These are phyloP conservation scores for Amanita pseudoporphyria DNA, from an alignment of 768 basidiomycete species.

Conservation along the genomic window DNA sequence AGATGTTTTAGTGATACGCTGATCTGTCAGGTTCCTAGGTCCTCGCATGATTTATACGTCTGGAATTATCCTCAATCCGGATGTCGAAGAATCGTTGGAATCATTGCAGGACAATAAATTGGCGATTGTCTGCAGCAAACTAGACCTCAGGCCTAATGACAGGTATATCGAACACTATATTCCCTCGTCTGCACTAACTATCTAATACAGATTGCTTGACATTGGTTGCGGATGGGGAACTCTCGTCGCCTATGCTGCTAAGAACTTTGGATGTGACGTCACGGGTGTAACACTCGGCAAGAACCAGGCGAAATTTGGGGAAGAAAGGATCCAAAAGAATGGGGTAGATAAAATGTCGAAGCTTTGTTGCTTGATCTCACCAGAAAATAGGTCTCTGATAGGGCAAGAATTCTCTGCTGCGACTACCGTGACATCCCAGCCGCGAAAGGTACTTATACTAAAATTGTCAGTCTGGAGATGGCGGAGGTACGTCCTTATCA, in stretches of 20 bases:
- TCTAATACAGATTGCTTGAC: conserved; percentile 50
- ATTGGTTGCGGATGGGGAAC: conserved; percentile 98
- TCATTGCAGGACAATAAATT: conserved; percentile 98
- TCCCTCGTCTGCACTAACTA: neutral
- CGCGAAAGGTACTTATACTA: conserved; percentile 66
- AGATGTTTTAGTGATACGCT: neutral
- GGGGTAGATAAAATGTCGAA: conserved; percentile 33
- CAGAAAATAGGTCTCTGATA: conserved; percentile 28
- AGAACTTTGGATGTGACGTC: conserved; percentile 94
- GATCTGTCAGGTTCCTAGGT: conserved; percentile 67
- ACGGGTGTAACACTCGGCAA: conserved; percentile 91
- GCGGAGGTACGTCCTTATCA: conserved; percentile 57
- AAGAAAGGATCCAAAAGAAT: conserved; percentile 75
- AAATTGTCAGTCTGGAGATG: conserved; percentile 97
- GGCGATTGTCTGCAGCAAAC: conserved; percentile 88
- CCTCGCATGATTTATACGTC: conserved; percentile 98
- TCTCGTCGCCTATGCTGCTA: conserved; percentile 86
- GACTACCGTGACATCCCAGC: conserved; percentile 90
- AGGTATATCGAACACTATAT: conserved; percentile 22
- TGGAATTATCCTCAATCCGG: conserved; percentile 70
- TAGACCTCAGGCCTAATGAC: conserved; percentile 82
- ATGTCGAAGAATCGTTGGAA: conserved; percentile 75
- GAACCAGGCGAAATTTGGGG: conserved; percentile 92
- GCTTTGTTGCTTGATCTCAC: neutral
- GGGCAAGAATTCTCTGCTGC: conserved; percentile 85